Evolutionary conservation across 1,284 basidiomycete genomes (phyloP).

Genomic region (Stereum hirsutum): DNA sequence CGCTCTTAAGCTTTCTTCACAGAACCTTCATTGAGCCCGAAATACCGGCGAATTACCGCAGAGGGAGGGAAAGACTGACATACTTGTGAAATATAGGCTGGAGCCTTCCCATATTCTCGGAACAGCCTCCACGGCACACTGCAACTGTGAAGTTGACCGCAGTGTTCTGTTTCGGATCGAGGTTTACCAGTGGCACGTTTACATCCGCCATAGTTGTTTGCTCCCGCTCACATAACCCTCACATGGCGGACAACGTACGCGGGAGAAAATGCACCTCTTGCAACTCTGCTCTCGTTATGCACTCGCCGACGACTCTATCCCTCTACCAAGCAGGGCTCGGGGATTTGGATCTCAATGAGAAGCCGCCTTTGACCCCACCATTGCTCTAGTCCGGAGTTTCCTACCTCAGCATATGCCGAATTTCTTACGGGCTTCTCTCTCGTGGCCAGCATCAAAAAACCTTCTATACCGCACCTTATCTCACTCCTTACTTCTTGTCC

Average conservation of each 20-base stretch:
- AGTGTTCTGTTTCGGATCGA: not conserved
- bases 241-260: not conserved
- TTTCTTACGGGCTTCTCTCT: conserved; percentile 7
- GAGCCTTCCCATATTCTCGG: conserved; percentile 5
- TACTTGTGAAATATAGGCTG: too few species aligned
- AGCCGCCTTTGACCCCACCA: not conserved
- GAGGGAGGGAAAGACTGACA: too few species aligned
- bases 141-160: not conserved
- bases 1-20: too few species aligned
- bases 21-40: too few species aligned
- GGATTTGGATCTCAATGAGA: not conserved
- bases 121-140: not conserved
- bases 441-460: conserved; percentile 10
- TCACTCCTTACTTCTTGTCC: conserved; percentile 5
- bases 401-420: conserved; percentile 9
- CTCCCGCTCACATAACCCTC: not conserved
- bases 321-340: not conserved
- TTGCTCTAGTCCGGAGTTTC: conserved; percentile 9
- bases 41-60: too few species aligned
- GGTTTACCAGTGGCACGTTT: not conserved
- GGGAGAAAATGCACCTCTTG: not conserved
- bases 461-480: conserved; percentile 11
- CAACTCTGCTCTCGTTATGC: not conserved
- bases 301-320: too few species aligned
- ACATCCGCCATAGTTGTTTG: not conserved